Conservation (phyloP, 2,329 filamentous ascomycete species). For the Curvularia hawaiiensis region DNA sequence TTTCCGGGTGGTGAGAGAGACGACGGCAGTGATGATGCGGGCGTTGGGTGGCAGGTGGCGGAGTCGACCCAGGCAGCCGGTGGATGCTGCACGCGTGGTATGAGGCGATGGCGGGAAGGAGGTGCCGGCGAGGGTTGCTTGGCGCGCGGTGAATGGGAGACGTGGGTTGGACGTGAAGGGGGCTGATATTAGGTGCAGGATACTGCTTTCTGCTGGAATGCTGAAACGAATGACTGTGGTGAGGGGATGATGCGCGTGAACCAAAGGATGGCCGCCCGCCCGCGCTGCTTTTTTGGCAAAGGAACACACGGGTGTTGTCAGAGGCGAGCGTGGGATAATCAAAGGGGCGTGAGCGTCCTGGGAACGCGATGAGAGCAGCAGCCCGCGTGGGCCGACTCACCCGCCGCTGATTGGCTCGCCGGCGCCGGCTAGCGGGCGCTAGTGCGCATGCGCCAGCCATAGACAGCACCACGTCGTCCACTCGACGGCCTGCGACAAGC, state of each 20-base stretch:
- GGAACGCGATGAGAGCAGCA: neutral
- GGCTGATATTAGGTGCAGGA: conserved; percentile 25
- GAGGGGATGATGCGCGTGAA: conserved; percentile 28
- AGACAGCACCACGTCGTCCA: conserved; percentile 8
- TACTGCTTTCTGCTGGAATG: conserved; percentile 14
- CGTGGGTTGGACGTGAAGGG: conserved; percentile 4
- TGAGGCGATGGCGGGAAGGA: conserved; percentile 24
- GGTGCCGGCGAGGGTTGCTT: conserved; percentile 29
- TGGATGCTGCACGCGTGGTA: conserved; percentile 22
- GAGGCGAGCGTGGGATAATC: conserved; percentile 16
- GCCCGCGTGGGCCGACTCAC: conserved; percentile 5
- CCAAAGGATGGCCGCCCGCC: conserved; percentile 24
- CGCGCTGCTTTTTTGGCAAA: conserved; percentile 20
- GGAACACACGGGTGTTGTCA: conserved; percentile 20
- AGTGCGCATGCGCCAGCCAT: conserved; percentile 6
- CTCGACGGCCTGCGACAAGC: conserved; percentile 11
- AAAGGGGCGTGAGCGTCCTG: conserved; percentile 12
- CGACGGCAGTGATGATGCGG: neutral
- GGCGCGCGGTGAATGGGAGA: conserved; percentile 23
- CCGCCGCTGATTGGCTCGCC: conserved; percentile 18
- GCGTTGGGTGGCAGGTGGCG: neutral
- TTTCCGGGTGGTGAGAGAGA: neutral
- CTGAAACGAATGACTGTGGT: conserved; percentile 50
- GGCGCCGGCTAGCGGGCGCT: conserved; percentile 8
- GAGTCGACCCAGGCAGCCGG: conserved; percentile 1